Conservation (phyloP, 768 basidiomycete genomes). For the Mycena epipterygia region DNA sequence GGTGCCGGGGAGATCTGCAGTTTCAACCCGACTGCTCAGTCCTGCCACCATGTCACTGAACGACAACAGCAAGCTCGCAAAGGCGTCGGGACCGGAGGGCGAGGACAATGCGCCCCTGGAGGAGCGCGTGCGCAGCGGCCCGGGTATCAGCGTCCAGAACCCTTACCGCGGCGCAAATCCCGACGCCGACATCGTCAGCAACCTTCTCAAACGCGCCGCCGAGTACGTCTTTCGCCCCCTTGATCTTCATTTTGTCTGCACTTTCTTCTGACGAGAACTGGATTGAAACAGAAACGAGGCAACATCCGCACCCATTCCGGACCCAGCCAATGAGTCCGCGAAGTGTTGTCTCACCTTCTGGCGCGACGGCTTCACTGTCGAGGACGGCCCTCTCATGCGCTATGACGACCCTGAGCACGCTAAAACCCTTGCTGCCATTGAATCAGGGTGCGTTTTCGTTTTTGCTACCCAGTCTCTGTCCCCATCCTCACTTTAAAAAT, state of each 20-base stretch:
- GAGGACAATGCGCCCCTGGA: conserved; percentile 63
- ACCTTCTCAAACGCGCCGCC: conserved; percentile 84
- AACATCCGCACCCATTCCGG: conserved; percentile 38
- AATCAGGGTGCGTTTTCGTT: conserved; percentile 72
- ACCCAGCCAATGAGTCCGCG: conserved; percentile 65
- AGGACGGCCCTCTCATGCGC: conserved; percentile 87
- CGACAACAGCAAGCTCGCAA: conserved; percentile 24
- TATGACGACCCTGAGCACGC: conserved; percentile 87
- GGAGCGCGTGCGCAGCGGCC: conserved; percentile 80
- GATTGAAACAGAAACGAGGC: conserved; percentile 51
- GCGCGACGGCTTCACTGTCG: conserved; percentile 93
- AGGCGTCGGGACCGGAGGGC: conserved; percentile 64
- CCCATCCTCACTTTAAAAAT: too few relatives aligned
- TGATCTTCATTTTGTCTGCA: conserved; percentile 22
- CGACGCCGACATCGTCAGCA: conserved; percentile 73
- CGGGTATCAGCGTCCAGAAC: conserved; percentile 97
- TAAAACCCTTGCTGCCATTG: conserved; percentile 79
- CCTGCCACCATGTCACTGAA: conserved; percentile 25
- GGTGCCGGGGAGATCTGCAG: conserved; percentile 19
- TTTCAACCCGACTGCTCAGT: neutral
- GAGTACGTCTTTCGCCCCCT: conserved; percentile 65
- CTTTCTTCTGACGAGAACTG: neutral
- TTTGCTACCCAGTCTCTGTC: neutral
- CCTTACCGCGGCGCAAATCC: conserved; percentile 64
- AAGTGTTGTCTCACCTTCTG: conserved; percentile 90